Conservation (phyloP, 257 asterid genomes). For the Datura wrightii region DNA sequence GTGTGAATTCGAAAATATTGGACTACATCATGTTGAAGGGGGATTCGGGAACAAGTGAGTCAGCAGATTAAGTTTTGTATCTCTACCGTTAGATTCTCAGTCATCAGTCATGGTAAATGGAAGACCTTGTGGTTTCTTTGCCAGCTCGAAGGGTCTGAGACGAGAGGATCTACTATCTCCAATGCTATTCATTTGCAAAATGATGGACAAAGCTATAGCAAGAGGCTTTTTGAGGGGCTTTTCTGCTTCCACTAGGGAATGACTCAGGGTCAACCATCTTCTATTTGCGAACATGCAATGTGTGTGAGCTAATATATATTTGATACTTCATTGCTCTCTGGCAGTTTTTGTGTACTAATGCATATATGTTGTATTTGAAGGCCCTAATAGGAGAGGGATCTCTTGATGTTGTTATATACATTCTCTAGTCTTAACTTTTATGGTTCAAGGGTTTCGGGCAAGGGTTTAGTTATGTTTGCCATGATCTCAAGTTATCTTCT, state of each 20-base stretch:
- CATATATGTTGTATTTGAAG: background rate
- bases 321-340: background rate
- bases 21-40: too few relatives aligned
- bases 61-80: background rate
- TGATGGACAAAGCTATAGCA: background rate
- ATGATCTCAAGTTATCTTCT: constrained; percentile 1
- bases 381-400: background rate
- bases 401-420: background rate
- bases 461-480: background rate
- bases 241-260: background rate
- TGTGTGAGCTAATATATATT: background rate
- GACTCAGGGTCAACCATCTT: background rate
- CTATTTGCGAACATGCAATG: background rate
- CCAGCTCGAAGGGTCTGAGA: background rate
- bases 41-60: too few relatives aligned
- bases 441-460: background rate
- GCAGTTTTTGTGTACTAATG: background rate
- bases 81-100: background rate
- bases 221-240: background rate
- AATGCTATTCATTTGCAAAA: background rate
- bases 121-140: background rate
- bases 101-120: background rate
- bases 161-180: too few relatives aligned
- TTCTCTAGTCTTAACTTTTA: background rate
- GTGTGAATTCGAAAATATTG: too few relatives aligned